Conservation (phyloP, 1,284 basidiomycete species). For the Sanguinoderma infundibulare region DNA sequence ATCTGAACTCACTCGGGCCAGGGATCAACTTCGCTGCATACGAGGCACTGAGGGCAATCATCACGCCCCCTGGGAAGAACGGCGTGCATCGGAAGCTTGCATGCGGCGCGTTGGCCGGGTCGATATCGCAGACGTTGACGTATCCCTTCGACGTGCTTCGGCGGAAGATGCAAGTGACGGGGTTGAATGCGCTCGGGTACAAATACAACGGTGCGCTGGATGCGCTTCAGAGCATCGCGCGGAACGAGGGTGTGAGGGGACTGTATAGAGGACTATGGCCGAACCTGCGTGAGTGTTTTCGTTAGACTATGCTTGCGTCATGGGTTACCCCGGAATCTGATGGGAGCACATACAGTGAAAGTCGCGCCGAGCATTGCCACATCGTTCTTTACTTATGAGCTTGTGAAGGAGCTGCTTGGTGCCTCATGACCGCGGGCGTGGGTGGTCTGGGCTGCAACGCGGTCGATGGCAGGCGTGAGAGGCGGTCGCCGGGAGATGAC, state of each 20-base stretch:
- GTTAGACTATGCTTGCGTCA: constrained; percentile 11
- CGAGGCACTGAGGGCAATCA: constrained; percentile 69
- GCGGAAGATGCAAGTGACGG: constrained; percentile 94
- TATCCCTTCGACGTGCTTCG: constrained; percentile 96
- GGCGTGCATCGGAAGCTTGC: constrained; percentile 64
- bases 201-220: constrained; percentile 83
- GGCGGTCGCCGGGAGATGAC: constrained; percentile 11
- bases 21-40: constrained; percentile 86
- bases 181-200: constrained; percentile 72
- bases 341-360: constrained; percentile 61
- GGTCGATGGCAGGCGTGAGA: constrained; percentile 8
- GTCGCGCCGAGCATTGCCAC: constrained; percentile 93
- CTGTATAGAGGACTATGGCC: constrained; percentile 91
- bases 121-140: constrained; percentile 91
- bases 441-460: constrained; percentile 6
- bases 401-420: constrained; percentile 54
- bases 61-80: constrained; percentile 80
- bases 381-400: constrained; percentile 81
- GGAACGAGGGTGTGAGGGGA: constrained; percentile 74
- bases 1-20: constrained; percentile 31
- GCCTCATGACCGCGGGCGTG: constrained; percentile 31
- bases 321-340: constrained; percentile 13
- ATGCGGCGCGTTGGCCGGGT: constrained; percentile 81
- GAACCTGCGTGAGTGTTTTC: constrained; percentile 76
- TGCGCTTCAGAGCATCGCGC: constrained; percentile 72